Evolutionary conservation across 2,329 filamentous ascomycete genomes (phyloP).

Genomic region (Xylaria sp.): DNA sequence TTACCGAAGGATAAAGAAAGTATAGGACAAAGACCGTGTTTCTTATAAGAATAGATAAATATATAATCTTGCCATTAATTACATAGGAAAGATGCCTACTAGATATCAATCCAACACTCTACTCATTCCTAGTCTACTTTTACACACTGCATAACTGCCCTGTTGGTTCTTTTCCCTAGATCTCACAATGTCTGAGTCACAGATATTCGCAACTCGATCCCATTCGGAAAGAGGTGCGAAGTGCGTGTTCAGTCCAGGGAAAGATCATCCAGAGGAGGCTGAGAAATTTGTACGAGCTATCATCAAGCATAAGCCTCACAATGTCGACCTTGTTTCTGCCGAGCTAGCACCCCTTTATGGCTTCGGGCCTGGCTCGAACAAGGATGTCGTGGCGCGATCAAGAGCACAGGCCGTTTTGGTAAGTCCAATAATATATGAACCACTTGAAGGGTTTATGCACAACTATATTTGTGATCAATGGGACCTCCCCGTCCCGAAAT

Average conservation of each 20-base stretch:
- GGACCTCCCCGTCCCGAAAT: slow-evolving; percentile 38
- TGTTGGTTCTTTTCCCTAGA: background rate
- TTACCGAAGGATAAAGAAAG: background rate
- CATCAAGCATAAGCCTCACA: slow-evolving; percentile 35
- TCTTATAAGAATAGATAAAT: too few relatives aligned
- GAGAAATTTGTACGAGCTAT: slow-evolving; percentile 35
- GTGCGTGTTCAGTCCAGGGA: slow-evolving; percentile 26
- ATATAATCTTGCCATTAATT: background rate
- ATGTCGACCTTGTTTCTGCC: slow-evolving; percentile 36
- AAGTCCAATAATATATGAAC: slow-evolving; percentile 32
- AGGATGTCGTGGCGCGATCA: slow-evolving; percentile 32
- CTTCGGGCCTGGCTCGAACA: slow-evolving; percentile 34
- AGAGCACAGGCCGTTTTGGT: slow-evolving; percentile 41
- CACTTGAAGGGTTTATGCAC: slow-evolving; percentile 38
- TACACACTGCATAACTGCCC: background rate
- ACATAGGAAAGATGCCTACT: background rate
- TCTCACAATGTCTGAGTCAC: background rate
- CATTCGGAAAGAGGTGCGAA: background rate
- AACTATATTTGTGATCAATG: slow-evolving; percentile 33
- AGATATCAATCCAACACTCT: background rate
- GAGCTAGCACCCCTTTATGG: slow-evolving; percentile 43
- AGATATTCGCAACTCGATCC: background rate
- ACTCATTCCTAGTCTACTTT: background rate
- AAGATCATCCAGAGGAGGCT: slow-evolving; percentile 35
- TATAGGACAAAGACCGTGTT: background rate